Evolutionary conservation across 169 alveolate genomes (phyloP), one percentile per base, ranked within the genome.

Genomic region (Babesia ovata): DNA sequence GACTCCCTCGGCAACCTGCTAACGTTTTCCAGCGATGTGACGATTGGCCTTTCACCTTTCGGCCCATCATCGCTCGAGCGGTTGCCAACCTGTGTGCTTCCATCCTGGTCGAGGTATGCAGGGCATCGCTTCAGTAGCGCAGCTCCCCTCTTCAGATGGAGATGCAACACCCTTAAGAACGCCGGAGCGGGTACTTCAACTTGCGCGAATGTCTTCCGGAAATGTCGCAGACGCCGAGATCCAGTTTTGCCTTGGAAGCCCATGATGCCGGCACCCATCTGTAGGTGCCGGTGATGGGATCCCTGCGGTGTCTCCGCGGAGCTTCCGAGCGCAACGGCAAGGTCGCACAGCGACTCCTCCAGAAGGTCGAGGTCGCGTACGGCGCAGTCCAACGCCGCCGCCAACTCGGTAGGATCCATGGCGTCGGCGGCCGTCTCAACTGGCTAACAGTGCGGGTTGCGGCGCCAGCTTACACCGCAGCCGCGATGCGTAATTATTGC

Each of bases 301-400:
- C 66, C 78, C 13, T 58, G 53, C 46, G 59, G 46, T 4, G 39
- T 16, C 49, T 49, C 57, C 24, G 63, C 63, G 14, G 69, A 19
- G 36, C 82, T 70, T 21, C 87, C 87, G 14, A 79, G 28, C 33
- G 87, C 82, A 29, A 79, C 75, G 39, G 45, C 53, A 3, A 71
- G 50, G 29, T 79, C 87, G 71, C 70, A 63, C n/a, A 79, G 49
- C 42, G 84, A 71, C 52, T 46, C 74, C 45, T 79, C 87, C 49
- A 79, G 44, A 4, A 79, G 82, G 59, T 63, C 83, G 49, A 71
- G 50, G 49, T 79, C 87, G 3, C 66, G 74, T 36, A 44, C 70
- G 24, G 74, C 67, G 28, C 63, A 28, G 21, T 65, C 78, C 46
- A 59, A 16, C 26, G 48, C 75, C 19, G 46, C 61, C 21, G n/a